A percentile compares a stretch with the other conserved stretches of the same genome.
These are phyloP conservation scores for Naganishia albida DNA, from an alignment of 1,284 basidiomycete species.

Conservation along the genomic window DNA sequence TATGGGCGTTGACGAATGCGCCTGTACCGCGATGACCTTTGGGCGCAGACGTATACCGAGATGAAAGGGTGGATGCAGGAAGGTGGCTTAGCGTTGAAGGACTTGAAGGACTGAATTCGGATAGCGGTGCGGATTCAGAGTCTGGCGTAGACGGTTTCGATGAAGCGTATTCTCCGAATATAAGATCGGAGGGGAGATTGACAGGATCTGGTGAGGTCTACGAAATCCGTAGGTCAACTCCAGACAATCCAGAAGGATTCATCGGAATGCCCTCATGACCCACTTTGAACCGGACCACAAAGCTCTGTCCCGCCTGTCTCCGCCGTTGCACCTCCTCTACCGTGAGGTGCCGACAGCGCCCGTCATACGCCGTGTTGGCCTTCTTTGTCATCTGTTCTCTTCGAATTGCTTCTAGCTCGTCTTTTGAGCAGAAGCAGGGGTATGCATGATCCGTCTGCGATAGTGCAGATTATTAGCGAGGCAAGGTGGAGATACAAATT, in stretches of 20 bases:
- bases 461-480: not conserved
- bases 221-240: not conserved
- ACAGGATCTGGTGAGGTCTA: slow-evolving; percentile 30
- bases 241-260: not conserved
- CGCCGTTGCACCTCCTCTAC: slow-evolving; percentile 78
- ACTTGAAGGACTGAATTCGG: not conserved
- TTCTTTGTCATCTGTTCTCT: slow-evolving; percentile 69
- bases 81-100: not conserved
- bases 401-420: slow-evolving; percentile 67
- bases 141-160: slow-evolving; percentile 45
- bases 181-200: slow-evolving; percentile 38
- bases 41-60: not conserved
- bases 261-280: slow-evolving; percentile 40
- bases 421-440: slow-evolving; percentile 84
- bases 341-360: slow-evolving; percentile 76
- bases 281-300: slow-evolving; percentile 83
- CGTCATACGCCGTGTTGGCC: slow-evolving; percentile 77
- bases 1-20: slow-evolving; percentile 15
- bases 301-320: slow-evolving; percentile 72
- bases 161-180: slow-evolving; percentile 35
- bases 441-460: slow-evolving; percentile 81
- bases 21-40: slow-evolving; percentile 24
- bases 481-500: not conserved
- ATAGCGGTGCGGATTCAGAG: not conserved
- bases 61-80: slow-evolving; percentile 8